A percentile compares a stretch with the other conserved stretches of the same genome.
Conservation (phyloP, 257 asterid genomes). For the Solanum phureja region DNA sequence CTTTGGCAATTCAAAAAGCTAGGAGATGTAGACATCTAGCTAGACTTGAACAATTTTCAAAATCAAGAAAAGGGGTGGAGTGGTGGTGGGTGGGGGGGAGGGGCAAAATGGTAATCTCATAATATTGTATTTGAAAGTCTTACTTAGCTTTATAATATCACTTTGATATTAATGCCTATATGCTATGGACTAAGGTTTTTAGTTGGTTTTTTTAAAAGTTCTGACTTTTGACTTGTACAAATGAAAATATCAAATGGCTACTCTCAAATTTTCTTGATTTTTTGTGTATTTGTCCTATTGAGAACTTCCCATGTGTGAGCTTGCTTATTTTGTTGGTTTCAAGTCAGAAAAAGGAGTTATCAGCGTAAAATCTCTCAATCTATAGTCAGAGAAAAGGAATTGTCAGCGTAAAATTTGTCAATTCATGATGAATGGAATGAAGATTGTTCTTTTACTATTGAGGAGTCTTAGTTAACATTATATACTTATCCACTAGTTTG, state of each 20-base stretch:
- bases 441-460: background rate
- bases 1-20: slow-evolving; percentile 43
- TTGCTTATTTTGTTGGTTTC: background rate
- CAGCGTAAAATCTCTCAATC: background rate
- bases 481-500: background rate
- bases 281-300: background rate
- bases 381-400: background rate
- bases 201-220: background rate
- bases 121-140: background rate
- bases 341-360: background rate
- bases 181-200: background rate
- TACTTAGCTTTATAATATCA: background rate
- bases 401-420: background rate
- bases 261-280: background rate
- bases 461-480: background rate
- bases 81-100: background rate
- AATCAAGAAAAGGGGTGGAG: background rate
- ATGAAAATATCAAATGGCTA: background rate
- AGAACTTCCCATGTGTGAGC: background rate
- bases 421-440: background rate
- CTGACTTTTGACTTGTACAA: background rate
- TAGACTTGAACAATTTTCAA: background rate
- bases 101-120: background rate
- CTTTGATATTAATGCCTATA: background rate
- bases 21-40: slow-evolving; percentile 13